Base-by-base conservation (phyloP, 1,284 basidiomycete species). In the Jaminaea rosea region DNA sequence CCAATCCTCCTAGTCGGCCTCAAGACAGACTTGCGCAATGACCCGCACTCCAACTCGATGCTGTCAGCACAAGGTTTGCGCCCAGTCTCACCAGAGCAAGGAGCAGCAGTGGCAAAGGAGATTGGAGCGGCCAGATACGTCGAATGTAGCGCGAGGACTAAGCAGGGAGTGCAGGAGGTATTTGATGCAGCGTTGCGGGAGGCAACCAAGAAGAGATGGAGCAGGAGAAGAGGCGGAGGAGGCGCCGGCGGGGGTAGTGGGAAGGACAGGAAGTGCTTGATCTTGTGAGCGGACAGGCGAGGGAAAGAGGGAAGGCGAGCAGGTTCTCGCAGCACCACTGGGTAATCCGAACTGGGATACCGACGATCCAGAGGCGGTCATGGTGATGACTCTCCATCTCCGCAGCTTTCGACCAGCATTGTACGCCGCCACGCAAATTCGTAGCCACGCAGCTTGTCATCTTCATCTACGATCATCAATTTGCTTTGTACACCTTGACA, bases 81-180 rank as follows among this genome's bases (percentile, higher is more conserved):
- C 32, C 88, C 94, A 8, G 83, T 97, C 52, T 83, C 86, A 0
- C 73, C 84, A 10, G 84, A 86, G 28, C 69, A 74, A 52, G 73
- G 71, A 23, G 53, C 57, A 41, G 78, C 78, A 39, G 84, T 94
- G 15, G 89, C 91, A 13, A 82, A 82, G 62, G 88, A 94, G 70
- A 96, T 98, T 53, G 88, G 89, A 21, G 92, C 93, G n/a, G 84
- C 83, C 44, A 65, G 75, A 73, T 97, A 97, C 74, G 79, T 88
- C 59, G 92, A 99, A 76, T 99, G 93, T 76, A 89, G 86, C 19
- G 88, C 93, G 44, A 93, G 94, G 79, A 84, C 85, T 21, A 87
- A 88, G 13, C 79, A 80, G 26, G 90, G 90, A 34, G 90, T 98
- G 27, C 83, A 86, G 57, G 88, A 93, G 51, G 92, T 98, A 42